phyloP scores from a whole-genome alignment of 2,329 filamentous ascomycete genomes.

The Thyridium curvatum region DNA sequence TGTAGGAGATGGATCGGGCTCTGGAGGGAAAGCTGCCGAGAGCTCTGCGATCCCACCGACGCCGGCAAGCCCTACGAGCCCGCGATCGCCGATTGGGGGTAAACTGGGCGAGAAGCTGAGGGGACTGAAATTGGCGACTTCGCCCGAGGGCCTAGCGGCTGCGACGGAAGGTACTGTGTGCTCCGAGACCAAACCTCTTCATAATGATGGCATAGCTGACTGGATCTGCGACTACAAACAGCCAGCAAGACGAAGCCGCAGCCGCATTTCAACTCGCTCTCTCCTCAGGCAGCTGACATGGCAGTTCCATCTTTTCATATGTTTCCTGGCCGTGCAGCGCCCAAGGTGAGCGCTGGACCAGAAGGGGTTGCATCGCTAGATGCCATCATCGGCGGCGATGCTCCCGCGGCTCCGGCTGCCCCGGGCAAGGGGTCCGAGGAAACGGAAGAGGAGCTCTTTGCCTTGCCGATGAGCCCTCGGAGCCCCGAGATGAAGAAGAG shows the following conservation, averaged over 20 bases:
- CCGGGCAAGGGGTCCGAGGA: conserved; percentile 32
- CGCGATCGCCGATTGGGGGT: conserved; percentile 59
- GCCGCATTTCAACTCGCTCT: conserved; percentile 28
- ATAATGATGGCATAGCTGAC: conserved; percentile 6
- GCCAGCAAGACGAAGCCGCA: conserved; percentile 9
- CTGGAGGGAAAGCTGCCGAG: conserved; percentile 6
- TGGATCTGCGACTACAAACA: too few relatives aligned
- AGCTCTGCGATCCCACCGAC: conserved; percentile 11
- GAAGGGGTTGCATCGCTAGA: conserved; percentile 27
- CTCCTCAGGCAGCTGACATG: conserved; percentile 56
- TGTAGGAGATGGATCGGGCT: conserved; percentile 26
- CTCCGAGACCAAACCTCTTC: background rate
- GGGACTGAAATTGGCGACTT: conserved; percentile 72
- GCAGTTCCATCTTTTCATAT: conserved; percentile 56
- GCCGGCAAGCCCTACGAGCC: conserved; percentile 42
- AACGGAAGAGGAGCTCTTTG: conserved; percentile 77
- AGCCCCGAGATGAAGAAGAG: conserved; percentile 82
- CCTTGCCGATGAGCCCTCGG: conserved; percentile 76
- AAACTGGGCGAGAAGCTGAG: conserved; percentile 73
- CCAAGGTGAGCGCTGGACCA: conserved; percentile 12
- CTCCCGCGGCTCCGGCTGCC: conserved; percentile 20
- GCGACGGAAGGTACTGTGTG: conserved; percentile 39
- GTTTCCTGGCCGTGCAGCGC: conserved; percentile 37
- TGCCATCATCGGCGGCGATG: conserved; percentile 28
- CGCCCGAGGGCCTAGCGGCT: conserved; percentile 54